Evolutionary conservation across 768 basidiomycete species (phyloP).

Genomic region (Termitomyces sp.): DNA sequence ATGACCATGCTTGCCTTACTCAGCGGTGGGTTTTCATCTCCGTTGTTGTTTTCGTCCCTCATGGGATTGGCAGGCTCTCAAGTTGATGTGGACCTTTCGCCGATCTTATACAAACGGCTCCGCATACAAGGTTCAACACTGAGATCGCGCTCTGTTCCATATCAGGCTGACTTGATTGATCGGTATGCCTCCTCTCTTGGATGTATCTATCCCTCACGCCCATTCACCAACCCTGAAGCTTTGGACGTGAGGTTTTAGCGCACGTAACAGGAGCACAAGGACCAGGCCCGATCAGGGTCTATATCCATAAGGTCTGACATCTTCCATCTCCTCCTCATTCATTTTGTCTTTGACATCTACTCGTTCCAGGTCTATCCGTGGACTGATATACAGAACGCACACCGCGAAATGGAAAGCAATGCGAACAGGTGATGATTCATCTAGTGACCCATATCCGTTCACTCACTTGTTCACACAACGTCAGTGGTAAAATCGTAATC

Average conservation of each 20-base stretch:
- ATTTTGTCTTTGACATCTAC: neutral
- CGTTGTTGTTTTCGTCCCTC: neutral
- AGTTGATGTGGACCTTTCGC: conserved; percentile 51
- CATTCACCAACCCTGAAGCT: conserved; percentile 26
- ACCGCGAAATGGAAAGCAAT: conserved; percentile 80
- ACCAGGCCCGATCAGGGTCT: conserved; percentile 58
- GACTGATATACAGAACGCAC: conserved; percentile 74
- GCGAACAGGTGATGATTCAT: conserved; percentile 32
- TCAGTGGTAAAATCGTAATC: conserved; percentile 42
- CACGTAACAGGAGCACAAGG: conserved; percentile 55
- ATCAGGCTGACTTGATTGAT: conserved; percentile 68
- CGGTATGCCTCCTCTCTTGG: conserved; percentile 29
- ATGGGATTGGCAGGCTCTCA: conserved; percentile 35
- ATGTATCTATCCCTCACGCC: neutral
- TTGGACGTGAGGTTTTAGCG: conserved; percentile 46
- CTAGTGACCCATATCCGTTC: neutral
- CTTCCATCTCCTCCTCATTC: neutral
- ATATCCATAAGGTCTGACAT: conserved; percentile 64
- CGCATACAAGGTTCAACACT: conserved; percentile 87
- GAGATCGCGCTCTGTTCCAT: conserved; percentile 64
- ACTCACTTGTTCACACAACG: neutral
- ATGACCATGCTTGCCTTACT: conserved; percentile 65
- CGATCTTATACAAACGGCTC: conserved; percentile 79
- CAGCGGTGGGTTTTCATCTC: conserved; percentile 44
- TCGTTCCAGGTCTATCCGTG: conserved; percentile 65